A percentile compares a stretch with the other conserved stretches of the same genome.
Conservation (phyloP, 805 yeast genomes). For the Pichia nakasei region DNA sequence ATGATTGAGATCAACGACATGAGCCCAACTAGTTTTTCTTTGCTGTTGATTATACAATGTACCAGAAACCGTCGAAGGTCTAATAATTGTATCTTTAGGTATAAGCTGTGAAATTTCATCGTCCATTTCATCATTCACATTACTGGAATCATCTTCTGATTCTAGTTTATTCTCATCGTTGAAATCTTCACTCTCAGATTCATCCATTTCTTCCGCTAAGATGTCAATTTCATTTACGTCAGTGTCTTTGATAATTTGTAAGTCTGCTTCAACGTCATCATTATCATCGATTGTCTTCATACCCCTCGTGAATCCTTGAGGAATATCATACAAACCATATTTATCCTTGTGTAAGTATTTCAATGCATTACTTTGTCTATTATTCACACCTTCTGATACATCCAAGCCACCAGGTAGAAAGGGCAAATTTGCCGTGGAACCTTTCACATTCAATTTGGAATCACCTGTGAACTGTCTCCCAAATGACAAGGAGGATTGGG, state of each 20-base stretch:
- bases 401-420: constrained; percentile 81
- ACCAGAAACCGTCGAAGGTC: constrained; percentile 15
- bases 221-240: constrained; percentile 8
- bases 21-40: constrained; percentile 73
- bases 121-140: constrained; percentile 17
- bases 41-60: constrained; percentile 4
- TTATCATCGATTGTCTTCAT: constrained; percentile 25
- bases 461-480: constrained; percentile 58
- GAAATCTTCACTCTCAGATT: constrained; percentile 1
- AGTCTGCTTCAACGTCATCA: constrained; percentile 5
- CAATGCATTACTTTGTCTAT: constrained; percentile 19
- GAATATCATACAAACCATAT: constrained; percentile 71
- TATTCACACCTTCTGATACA: constrained; percentile 20
- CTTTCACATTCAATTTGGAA: constrained; percentile 49
- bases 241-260: not conserved
- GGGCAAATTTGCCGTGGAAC: constrained; percentile 70
- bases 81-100: constrained; percentile 20
- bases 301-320: constrained; percentile 79
- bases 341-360: constrained; percentile 52
- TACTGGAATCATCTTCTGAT: not conserved
- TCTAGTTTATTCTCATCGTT: not conserved
- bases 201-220: constrained; percentile 6
- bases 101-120: constrained; percentile 23
- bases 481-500: constrained; percentile 57
- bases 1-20: constrained; percentile 81